phyloP scores from a whole-genome alignment of 257 asterid species.

The Gentiana straminea region DNA sequence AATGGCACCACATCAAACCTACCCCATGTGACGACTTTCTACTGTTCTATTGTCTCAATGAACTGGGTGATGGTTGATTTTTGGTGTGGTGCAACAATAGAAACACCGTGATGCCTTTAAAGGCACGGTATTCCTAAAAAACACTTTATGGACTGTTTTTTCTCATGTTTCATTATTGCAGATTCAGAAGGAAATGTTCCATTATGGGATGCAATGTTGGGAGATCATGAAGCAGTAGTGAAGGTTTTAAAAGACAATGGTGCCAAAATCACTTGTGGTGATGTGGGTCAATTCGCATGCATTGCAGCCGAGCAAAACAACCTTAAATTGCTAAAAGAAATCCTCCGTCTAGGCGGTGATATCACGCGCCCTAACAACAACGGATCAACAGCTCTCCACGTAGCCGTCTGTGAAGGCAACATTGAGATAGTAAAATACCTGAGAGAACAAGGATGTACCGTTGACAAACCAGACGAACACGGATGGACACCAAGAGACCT shows the following conservation, averaged over 20 bases:
- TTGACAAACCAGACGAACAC: conserved; percentile 28
- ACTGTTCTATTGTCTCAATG: no score
- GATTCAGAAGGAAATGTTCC: conserved; percentile 40
- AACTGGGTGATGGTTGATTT: background rate
- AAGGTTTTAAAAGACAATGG: conserved; percentile 23
- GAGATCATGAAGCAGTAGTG: conserved; percentile 24
- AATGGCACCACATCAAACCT: no score
- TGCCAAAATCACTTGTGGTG: conserved; percentile 33
- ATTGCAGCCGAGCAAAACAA: conserved; percentile 34
- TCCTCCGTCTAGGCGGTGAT: conserved; percentile 31
- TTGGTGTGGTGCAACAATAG: background rate
- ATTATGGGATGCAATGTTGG: conserved; percentile 40
- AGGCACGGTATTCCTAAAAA: no score
- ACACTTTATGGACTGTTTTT: no score
- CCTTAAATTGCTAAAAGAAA: conserved; percentile 26
- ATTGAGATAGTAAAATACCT: conserved; percentile 33
- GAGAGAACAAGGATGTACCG: conserved; percentile 26
- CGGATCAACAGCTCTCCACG: conserved; percentile 36
- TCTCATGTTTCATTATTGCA: background rate
- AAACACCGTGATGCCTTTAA: background rate
- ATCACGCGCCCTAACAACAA: conserved; percentile 21
- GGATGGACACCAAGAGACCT: conserved; percentile 35
- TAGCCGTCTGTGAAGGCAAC: conserved; percentile 41
- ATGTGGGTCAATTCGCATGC: conserved; percentile 33
- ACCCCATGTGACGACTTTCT: no score